These are phyloP conservation scores for Dacryopinax primogenitus DNA, from an alignment of 768 basidiomycete genomes.

Conservation along the genomic window DNA sequence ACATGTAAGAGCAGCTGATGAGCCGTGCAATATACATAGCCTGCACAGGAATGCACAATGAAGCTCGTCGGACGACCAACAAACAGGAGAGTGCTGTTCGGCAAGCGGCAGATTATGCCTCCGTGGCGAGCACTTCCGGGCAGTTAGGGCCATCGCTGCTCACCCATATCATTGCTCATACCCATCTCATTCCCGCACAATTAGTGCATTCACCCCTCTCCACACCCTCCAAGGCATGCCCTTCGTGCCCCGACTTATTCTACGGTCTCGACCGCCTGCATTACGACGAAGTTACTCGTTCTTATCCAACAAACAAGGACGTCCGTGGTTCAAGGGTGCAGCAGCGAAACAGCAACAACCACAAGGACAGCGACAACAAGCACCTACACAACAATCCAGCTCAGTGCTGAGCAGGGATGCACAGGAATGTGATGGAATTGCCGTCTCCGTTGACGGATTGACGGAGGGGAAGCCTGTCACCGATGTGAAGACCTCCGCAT, in stretches of 20 bases:
- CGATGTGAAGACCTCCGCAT: neutral
- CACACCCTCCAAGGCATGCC: neutral
- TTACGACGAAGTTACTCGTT: conserved; percentile 8
- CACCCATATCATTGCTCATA: neutral
- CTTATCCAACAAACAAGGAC: conserved; percentile 1
- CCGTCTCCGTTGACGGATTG: neutral
- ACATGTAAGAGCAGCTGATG: neutral
- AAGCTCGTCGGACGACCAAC: conserved; percentile 5
- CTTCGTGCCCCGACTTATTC: neutral
- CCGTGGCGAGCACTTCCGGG: neutral
- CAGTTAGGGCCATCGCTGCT: neutral
- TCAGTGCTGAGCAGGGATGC: neutral
- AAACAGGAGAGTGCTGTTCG: conserved; percentile 4
- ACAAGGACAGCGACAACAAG: neutral
- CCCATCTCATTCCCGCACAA: neutral
- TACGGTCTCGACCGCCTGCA: neutral
- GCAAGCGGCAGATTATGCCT: conserved; percentile 1
- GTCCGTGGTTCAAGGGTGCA: neutral
- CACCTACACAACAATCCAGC: neutral
- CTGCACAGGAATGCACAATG: conserved; percentile 1
- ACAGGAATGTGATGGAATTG: neutral
- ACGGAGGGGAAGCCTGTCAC: neutral
- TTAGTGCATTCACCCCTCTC: neutral
- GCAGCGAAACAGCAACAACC: neutral
- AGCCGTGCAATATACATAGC: neutral